A percentile compares a stretch with the other conserved stretches of the same genome.
Conservation (phyloP, 1,139 yeast species). For the Lodderomyces margitis region DNA sequence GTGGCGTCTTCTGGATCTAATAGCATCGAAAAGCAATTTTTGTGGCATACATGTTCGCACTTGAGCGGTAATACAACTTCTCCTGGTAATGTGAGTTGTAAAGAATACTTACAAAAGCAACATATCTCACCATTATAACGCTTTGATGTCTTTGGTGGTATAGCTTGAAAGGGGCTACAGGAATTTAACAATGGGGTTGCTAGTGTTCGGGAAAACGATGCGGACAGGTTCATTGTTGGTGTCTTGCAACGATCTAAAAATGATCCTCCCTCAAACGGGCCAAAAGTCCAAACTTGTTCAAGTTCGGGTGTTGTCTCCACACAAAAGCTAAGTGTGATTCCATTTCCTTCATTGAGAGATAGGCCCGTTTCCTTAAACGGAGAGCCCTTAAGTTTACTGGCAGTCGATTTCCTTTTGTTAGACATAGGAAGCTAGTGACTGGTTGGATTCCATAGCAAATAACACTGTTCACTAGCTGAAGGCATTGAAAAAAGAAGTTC, state of each 20-base stretch:
- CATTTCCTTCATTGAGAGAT: neutral
- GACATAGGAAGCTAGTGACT: neutral
- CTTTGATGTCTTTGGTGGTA: conserved; percentile 3
- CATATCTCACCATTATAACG: conserved; percentile 17
- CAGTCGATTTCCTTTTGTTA: conserved; percentile 5
- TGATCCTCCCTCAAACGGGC: too few species aligned
- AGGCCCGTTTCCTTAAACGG: conserved; percentile 4
- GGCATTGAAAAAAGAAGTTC: too few species aligned
- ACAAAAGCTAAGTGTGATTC: too few species aligned
- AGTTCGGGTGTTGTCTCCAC: neutral
- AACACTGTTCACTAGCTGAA: too few species aligned
- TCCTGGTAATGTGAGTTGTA: conserved; percentile 19
- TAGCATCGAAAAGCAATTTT: conserved; percentile 24
- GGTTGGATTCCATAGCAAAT: too few species aligned
- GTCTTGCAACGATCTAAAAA: too few species aligned
- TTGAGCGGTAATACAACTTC: conserved; percentile 26
- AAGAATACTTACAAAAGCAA: conserved; percentile 29
- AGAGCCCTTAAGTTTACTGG: conserved; percentile 4
- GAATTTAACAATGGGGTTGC: too few species aligned
- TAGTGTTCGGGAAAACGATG: too few species aligned
- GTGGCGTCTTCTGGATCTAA: conserved; percentile 10
- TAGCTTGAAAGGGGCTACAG: too few species aligned
- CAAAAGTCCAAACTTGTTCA: too few species aligned
- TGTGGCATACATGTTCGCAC: conserved; percentile 31
- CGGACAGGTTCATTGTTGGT: too few species aligned